Evolutionary conservation across 1,284 basidiomycete genomes (phyloP).

Genomic region (Boletellus sp.): DNA sequence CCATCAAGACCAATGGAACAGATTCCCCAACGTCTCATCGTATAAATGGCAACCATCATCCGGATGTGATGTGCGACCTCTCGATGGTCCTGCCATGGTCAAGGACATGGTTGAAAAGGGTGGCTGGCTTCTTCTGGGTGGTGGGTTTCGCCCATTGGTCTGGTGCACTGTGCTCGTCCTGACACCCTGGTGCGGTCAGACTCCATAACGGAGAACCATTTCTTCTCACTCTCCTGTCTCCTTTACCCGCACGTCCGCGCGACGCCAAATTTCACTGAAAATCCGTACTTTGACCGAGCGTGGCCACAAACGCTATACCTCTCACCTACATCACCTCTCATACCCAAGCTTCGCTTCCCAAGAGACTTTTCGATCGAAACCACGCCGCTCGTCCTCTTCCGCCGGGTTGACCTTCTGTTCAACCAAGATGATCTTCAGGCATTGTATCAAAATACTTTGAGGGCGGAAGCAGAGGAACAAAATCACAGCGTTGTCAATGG

Average conservation of each 20-base stretch:
- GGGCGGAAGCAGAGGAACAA: slow-evolving; percentile 11
- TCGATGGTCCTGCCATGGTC: slow-evolving; percentile 43
- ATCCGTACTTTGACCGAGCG: slow-evolving; percentile 53
- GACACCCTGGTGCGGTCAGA: slow-evolving; percentile 35
- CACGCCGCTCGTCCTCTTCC: slow-evolving; percentile 62
- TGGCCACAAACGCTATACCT: slow-evolving; percentile 64
- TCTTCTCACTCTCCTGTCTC: slow-evolving; percentile 64
- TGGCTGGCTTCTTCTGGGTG: slow-evolving; percentile 62
- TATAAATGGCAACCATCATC: slow-evolving; percentile 51
- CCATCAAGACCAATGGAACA: slow-evolving; percentile 42
- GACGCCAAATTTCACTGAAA: slow-evolving; percentile 54
- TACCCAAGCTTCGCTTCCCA: slow-evolving; percentile 42
- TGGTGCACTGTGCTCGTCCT: background rate
- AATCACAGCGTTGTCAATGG: slow-evolving; percentile 11
- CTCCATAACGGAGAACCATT: slow-evolving; percentile 66
- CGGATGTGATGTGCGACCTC: slow-evolving; percentile 39
- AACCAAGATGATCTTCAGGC: slow-evolving; percentile 46
- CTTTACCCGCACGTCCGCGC: slow-evolving; percentile 63
- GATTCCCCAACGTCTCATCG: slow-evolving; percentile 49
- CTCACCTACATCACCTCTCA: slow-evolving; percentile 43
- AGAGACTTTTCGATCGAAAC: slow-evolving; percentile 47
- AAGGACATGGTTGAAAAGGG: slow-evolving; percentile 60
- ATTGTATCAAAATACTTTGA: slow-evolving; percentile 37
- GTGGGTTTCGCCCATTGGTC: slow-evolving; percentile 32
- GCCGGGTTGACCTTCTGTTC: slow-evolving; percentile 58